Conservation (phyloP, 2,329 filamentous ascomycete genomes). For the Trichoderma sp. region DNA sequence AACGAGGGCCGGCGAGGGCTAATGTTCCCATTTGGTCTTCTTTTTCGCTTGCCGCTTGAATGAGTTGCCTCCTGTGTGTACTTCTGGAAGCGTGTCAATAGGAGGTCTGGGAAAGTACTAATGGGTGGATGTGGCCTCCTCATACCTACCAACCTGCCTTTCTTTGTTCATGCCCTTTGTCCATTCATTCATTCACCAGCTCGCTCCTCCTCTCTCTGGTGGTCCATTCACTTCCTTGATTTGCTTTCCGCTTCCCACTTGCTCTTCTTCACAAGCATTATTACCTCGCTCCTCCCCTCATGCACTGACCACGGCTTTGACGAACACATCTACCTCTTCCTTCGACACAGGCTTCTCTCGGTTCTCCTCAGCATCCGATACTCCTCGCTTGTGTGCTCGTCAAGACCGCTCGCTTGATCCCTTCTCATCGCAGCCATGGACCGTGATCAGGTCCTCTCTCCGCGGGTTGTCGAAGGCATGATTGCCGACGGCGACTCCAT, state of each 20-base stretch:
- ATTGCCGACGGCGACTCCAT: conserved; percentile 82
- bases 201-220: conserved; percentile 11
- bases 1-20: background rate
- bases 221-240: background rate
- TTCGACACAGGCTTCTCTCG: background rate
- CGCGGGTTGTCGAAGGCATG: conserved; percentile 59
- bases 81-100: background rate
- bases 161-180: too few relatives aligned
- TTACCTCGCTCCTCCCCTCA: too few relatives aligned
- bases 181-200: background rate
- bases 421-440: conserved; percentile 14
- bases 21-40: background rate
- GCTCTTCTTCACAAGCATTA: background rate
- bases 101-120: conserved; percentile 19
- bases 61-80: background rate
- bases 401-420: background rate
- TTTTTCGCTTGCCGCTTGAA: background rate
- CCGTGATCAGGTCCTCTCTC: conserved; percentile 20
- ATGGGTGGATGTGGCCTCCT: background rate
- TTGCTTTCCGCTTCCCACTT: background rate
- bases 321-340: background rate
- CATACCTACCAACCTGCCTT: background rate
- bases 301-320: too few relatives aligned
- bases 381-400: background rate
- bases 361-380: background rate